Conservation (phyloP, 2,329 filamentous ascomycete species). For the Apiospora kogelbergensis region DNA sequence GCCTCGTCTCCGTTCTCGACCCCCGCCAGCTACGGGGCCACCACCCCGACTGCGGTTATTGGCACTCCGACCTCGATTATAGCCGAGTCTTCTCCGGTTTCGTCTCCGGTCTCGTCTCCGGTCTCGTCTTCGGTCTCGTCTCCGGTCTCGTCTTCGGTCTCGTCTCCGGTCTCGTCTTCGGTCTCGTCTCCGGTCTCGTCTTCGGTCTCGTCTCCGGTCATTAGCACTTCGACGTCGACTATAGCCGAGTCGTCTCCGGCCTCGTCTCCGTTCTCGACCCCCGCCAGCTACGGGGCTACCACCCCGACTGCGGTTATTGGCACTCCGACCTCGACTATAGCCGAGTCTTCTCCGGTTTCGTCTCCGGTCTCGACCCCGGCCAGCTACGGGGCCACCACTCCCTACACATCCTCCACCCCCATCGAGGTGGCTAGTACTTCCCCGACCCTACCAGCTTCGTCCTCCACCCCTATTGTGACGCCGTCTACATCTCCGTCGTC, state of each 20-base stretch:
- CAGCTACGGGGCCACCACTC: not conserved
- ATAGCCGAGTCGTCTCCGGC: not conserved
- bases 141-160: no score
- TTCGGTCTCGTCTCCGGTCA: not conserved
- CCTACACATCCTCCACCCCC: not conserved
- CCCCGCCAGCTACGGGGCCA: not conserved
- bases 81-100: no score
- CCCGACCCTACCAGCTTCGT: not conserved
- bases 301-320: not conserved
- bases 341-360: no score
- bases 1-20: not conserved
- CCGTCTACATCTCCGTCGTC: not conserved
- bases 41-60: not conserved
- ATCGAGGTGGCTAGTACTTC: not conserved
- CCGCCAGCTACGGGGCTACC: not conserved
- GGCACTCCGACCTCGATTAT: not conserved
- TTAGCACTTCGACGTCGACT: not conserved
- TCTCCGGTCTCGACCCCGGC: not conserved
- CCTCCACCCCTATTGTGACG: not conserved
- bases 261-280: no score
- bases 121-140: no score
- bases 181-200: not conserved
- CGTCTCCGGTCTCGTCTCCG: no score
- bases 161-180: no score
- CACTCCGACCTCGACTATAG: not conserved